Conservation (phyloP, 208 protist species). For the Trypanosoma melophagium region DNA sequence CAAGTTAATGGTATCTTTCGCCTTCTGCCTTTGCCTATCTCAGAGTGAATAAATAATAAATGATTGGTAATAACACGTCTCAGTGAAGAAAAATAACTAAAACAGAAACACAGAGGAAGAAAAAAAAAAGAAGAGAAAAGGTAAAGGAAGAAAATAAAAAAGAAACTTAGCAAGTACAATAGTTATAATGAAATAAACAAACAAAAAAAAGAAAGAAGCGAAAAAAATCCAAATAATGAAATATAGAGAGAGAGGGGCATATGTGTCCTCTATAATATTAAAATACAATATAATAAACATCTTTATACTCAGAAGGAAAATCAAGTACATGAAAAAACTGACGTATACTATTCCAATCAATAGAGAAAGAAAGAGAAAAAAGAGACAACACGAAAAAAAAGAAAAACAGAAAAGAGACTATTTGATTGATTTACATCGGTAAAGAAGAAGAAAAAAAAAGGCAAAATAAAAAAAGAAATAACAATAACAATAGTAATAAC, state of each 20-base stretch:
- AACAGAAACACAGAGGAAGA: constrained; percentile 11
- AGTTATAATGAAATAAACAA: not conserved
- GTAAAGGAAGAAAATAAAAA: constrained; percentile 19
- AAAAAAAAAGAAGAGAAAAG: constrained; percentile 16
- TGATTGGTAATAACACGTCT: too few species aligned
- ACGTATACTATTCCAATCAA: too few species aligned
- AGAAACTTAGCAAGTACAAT: not conserved
- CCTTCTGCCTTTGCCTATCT: too few species aligned
- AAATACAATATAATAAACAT: not conserved
- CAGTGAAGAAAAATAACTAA: constrained; percentile 3
- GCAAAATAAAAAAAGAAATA: too few species aligned
- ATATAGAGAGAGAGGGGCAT: not conserved
- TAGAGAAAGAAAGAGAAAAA: not conserved
- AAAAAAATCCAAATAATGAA: not conserved
- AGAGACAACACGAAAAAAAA: not conserved
- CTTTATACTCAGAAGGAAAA: too few species aligned
- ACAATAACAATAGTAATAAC: too few species aligned
- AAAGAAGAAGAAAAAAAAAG: too few species aligned
- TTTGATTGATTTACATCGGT: not conserved
- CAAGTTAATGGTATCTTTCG: too few species aligned
- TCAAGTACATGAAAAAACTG: too few species aligned
- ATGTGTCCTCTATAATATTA: not conserved
- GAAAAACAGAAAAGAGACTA: not conserved
- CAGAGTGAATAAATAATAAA: too few species aligned
- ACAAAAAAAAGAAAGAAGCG: not conserved